phyloP scores from a whole-genome alignment of 306 rosid species.

The Senna siamea region DNA sequence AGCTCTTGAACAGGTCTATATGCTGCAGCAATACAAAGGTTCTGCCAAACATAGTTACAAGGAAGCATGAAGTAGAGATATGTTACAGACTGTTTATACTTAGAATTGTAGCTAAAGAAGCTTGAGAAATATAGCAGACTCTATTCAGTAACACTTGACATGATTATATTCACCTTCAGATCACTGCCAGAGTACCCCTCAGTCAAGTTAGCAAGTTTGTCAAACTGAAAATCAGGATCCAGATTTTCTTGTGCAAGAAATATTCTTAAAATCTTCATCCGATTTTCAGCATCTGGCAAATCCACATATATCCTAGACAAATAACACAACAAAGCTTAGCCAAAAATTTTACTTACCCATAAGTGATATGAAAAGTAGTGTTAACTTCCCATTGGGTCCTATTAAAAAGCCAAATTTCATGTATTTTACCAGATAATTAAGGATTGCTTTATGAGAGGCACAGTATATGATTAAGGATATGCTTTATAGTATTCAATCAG shows the following conservation, averaged over 20 bases:
- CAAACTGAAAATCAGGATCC: constrained; percentile 65
- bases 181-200: constrained; percentile 99
- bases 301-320: constrained; percentile 84
- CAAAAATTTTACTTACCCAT: background rate
- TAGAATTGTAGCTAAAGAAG: constrained; percentile 12
- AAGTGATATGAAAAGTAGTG: background rate
- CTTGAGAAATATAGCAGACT: constrained; percentile 16
- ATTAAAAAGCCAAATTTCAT: too few species aligned
- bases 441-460: background rate
- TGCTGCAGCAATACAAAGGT: constrained; percentile 95
- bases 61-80: constrained; percentile 22
- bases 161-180: constrained; percentile 68
- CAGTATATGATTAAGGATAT: background rate
- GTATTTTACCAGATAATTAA: too few species aligned
- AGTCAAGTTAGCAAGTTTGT: constrained; percentile 77
- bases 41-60: constrained; percentile 54
- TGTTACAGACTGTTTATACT: constrained; percentile 18
- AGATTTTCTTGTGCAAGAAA: constrained; percentile 83
- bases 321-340: constrained; percentile 33
- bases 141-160: constrained; percentile 8
- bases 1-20: constrained; percentile 97
- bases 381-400: background rate
- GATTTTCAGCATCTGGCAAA: constrained; percentile 89
- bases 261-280: constrained; percentile 87
- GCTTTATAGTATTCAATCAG: background rate